These are phyloP conservation scores for Selaginella tamariscina DNA, from an alignment of 75 land plant species.

Conservation along the genomic window DNA sequence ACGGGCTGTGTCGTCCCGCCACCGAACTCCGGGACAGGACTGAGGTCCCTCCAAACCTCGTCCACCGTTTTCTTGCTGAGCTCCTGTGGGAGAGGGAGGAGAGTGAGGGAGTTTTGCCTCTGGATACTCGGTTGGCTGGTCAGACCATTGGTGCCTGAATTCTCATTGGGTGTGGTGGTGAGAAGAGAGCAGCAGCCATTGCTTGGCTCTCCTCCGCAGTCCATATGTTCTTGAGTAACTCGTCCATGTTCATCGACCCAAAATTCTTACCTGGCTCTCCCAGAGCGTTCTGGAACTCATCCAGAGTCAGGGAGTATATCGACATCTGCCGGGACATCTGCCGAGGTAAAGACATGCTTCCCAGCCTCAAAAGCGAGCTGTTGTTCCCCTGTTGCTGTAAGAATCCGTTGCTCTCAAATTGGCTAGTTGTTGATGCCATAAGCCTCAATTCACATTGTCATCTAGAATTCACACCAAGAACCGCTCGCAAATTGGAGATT, in stretches of 20 bases:
- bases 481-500: not conserved
- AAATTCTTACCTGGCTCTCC: conserved; percentile 42
- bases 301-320: conserved; percentile 17
- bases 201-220: conserved; percentile 29
- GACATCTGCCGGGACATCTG: conserved; percentile 10
- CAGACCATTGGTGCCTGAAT: not conserved
- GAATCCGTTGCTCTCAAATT: not conserved
- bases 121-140: not conserved
- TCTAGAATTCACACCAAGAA: not conserved
- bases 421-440: no score
- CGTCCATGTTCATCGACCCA: conserved; percentile 54
- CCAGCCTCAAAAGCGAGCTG: not conserved
- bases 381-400: not conserved
- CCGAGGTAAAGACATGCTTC: not conserved
- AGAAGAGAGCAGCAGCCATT: conserved; percentile 17
- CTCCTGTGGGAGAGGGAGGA: not conserved
- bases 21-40: not conserved
- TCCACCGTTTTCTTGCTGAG: conserved; percentile 10
- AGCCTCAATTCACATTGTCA: no score
- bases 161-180: not conserved
- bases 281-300: conserved; percentile 49
- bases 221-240: conserved; percentile 41
- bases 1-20: not conserved
- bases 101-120: not conserved
- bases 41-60: not conserved